Evolutionary conservation across 345 rosid species (phyloP).

Genomic region (Cardiospermum halicacabum): DNA sequence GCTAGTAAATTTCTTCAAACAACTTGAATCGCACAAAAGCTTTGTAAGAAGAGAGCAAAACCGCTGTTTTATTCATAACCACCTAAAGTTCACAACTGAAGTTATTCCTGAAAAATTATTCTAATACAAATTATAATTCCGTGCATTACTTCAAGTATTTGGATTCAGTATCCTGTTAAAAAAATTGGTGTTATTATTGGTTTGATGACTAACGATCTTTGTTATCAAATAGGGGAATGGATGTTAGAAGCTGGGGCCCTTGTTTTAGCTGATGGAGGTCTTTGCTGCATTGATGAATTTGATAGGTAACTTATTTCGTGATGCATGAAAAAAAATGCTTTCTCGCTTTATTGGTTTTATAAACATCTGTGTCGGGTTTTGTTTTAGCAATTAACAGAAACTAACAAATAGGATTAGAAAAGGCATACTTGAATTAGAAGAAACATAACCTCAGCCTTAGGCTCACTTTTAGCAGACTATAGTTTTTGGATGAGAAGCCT

Average conservation of each 20-base stretch:
- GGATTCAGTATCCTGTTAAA: not conserved
- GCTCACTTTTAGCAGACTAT: no score
- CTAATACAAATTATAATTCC: not conserved
- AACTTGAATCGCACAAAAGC: not conserved
- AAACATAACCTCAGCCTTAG: no score
- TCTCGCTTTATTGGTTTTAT: not conserved
- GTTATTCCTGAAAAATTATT: not conserved
- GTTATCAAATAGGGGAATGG: conserved; percentile 70
- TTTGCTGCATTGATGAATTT: conserved; percentile 97
- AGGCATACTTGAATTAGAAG: no score
- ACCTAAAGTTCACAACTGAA: not conserved
- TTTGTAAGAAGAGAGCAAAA: not conserved
- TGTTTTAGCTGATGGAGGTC: conserved; percentile 97
- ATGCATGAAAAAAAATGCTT: not conserved
- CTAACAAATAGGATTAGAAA: no score
- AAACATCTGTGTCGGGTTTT: no score
- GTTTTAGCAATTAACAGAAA: no score
- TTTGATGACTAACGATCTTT: conserved; percentile 11
- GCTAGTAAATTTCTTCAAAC: not conserved
- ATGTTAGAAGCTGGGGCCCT: conserved; percentile 99
- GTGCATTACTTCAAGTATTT: conserved; percentile 1
- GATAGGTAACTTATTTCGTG: conserved; percentile 54
- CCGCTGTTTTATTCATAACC: not conserved
- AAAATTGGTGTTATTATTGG: conserved; percentile 9
- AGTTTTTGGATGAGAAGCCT: no score